Conservation (phyloP, 1,284 basidiomycete genomes). For the Kwoniella shivajii region DNA sequence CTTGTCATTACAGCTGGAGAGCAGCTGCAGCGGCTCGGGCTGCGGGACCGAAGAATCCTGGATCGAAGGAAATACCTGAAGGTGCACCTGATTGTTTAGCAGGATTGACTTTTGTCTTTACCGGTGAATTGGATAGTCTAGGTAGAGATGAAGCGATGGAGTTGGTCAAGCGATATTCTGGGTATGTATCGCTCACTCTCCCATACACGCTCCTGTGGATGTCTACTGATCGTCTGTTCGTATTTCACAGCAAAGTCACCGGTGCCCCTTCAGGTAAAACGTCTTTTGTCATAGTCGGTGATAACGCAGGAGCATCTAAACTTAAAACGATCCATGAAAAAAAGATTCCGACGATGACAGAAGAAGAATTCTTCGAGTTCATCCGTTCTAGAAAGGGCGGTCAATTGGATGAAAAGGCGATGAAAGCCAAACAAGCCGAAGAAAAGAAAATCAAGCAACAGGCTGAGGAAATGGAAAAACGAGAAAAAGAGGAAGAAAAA, state of each 20-base stretch:
- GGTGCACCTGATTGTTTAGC: slow-evolving; percentile 76
- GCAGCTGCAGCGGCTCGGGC: slow-evolving; percentile 67
- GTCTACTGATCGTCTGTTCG: background rate
- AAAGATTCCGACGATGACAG: slow-evolving; percentile 71
- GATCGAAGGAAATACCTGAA: slow-evolving; percentile 74
- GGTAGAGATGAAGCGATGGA: slow-evolving; percentile 85
- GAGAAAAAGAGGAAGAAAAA: slow-evolving; percentile 63
- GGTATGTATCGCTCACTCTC: slow-evolving; percentile 58
- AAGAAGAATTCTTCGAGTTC: slow-evolving; percentile 84
- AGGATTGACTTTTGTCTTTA: slow-evolving; percentile 92
- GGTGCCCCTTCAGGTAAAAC: slow-evolving; percentile 87
- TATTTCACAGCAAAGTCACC: slow-evolving; percentile 70
- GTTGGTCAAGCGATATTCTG: slow-evolving; percentile 89
- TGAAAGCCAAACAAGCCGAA: slow-evolving; percentile 74
- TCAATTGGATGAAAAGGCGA: slow-evolving; percentile 72
- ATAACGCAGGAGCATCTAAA: slow-evolving; percentile 85
- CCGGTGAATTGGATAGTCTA: slow-evolving; percentile 85
- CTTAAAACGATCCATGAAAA: slow-evolving; percentile 81
- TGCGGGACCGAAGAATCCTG: slow-evolving; percentile 68
- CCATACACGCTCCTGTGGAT: background rate
- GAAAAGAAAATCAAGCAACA: slow-evolving; percentile 58
- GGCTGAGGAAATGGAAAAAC: slow-evolving; percentile 73
- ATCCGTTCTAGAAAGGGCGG: slow-evolving; percentile 65
- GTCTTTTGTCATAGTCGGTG: slow-evolving; percentile 84
- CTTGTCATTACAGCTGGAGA: slow-evolving; percentile 48